phyloP scores from a whole-genome alignment of 371 early-diverging fungal species.

The Syncephalis fuscata region DNA sequence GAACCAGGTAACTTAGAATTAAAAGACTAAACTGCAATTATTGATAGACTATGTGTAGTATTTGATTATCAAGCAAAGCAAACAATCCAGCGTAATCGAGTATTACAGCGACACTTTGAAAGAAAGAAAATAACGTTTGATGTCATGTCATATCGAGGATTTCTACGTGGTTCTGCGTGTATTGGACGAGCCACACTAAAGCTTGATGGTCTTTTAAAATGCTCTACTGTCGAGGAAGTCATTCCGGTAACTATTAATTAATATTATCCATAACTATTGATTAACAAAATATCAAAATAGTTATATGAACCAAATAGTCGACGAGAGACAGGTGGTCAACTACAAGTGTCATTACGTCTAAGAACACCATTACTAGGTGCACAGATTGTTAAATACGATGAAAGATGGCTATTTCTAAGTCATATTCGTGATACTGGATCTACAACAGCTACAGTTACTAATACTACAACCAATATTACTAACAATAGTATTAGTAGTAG shows the following conservation, averaged over 20 bases:
- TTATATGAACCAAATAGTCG: constrained; percentile 41
- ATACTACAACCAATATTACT: not conserved
- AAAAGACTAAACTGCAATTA: too few relatives aligned
- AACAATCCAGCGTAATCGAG: constrained; percentile 37
- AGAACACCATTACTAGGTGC: constrained; percentile 42
- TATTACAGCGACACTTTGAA: constrained; percentile 44
- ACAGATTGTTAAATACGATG: constrained; percentile 36
- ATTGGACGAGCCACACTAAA: constrained; percentile 43
- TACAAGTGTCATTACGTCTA: constrained; percentile 46
- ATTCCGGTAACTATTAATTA: constrained; percentile 31
- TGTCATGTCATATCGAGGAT: constrained; percentile 45
- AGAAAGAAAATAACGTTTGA: constrained; percentile 47
- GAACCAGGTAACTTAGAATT: too few relatives aligned
- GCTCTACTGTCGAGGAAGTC: constrained; percentile 43
- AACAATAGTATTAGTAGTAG: too few relatives aligned
- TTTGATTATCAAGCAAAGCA: too few relatives aligned
- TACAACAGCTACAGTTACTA: constrained; percentile 2
- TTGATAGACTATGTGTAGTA: too few relatives aligned
- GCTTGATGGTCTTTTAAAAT: constrained; percentile 33
- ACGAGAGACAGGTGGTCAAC: constrained; percentile 42
- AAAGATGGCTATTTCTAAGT: constrained; percentile 55
- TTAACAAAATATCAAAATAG: too few relatives aligned
- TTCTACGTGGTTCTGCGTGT: constrained; percentile 31
- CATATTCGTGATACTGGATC: constrained; percentile 9
- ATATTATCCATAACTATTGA: too few relatives aligned